phyloP scores from a whole-genome alignment of 495 filamentous ascomycete species.

The Penicillium roqueforti region DNA sequence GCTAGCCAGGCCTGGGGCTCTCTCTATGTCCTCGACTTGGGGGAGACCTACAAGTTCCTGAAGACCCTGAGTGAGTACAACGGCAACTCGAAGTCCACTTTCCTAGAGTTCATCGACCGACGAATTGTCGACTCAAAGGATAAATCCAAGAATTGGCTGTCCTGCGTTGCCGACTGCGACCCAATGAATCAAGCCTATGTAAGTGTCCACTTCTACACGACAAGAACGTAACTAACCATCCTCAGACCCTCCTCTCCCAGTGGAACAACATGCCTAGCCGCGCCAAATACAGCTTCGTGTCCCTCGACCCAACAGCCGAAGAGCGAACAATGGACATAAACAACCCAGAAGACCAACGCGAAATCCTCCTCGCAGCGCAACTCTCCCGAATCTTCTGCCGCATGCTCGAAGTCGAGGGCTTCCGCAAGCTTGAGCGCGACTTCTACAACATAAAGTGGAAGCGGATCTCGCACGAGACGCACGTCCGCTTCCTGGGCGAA shows the following conservation, averaged over 20 bases:
- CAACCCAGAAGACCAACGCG: conserved; percentile 35
- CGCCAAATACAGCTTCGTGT: conserved; percentile 43
- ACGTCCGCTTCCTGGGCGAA: conserved; percentile 41
- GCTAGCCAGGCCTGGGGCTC: conserved; percentile 45
- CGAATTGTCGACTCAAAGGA: conserved; percentile 47
- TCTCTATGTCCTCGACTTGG: conserved; percentile 43
- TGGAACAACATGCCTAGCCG: conserved; percentile 54
- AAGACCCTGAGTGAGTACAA: conserved; percentile 44
- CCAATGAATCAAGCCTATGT: conserved; percentile 43
- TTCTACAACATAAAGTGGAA: conserved; percentile 52
- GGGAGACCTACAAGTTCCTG: conserved; percentile 43
- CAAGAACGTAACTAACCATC: conserved; percentile 9
- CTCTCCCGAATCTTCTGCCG: conserved; percentile 48
- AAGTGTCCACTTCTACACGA: conserved; percentile 15
- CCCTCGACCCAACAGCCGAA: conserved; percentile 27
- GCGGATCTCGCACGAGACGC: conserved; percentile 44
- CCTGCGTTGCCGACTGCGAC: conserved; percentile 45
- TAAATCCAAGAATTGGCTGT: conserved; percentile 47
- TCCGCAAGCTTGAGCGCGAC: conserved; percentile 46
- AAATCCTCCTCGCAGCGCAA: conserved; percentile 46
- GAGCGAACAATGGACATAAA: conserved; percentile 44
- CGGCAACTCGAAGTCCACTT: conserved; percentile 43
- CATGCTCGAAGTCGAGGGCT: conserved; percentile 50
- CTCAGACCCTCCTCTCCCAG: conserved; percentile 41
- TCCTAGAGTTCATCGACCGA: conserved; percentile 46